Percentiles rank a stretch among this genome's conserved stretches.
Conservation (phyloP, 139 green algal species). For the Chlamydomonas applanata region DNA sequence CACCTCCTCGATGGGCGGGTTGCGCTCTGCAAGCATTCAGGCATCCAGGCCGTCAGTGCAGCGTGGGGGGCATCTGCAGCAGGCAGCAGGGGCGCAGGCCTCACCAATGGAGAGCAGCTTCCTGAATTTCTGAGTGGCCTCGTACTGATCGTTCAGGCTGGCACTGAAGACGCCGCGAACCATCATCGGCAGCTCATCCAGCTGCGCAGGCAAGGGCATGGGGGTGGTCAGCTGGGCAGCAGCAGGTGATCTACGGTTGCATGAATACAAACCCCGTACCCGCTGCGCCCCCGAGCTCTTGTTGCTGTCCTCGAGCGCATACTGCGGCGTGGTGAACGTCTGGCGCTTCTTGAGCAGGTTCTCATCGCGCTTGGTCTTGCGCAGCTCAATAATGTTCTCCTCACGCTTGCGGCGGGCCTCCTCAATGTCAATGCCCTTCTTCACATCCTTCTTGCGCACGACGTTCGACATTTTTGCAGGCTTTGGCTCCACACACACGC, state of each 20-base stretch:
- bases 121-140: conserved; percentile 94
- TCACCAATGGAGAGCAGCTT: conserved; percentile 97
- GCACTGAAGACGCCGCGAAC: conserved; percentile 85
- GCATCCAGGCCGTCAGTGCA: not conserved
- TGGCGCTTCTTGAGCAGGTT: conserved; percentile 96
- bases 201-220: conserved; percentile 42
- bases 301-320: conserved; percentile 48
- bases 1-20: conserved; percentile 98
- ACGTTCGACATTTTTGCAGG: not conserved
- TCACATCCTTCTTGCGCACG: conserved; percentile 39
- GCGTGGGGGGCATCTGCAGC: not conserved
- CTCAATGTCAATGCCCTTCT: conserved; percentile 91
- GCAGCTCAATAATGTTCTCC: conserved; percentile 94
- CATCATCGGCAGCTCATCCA: conserved; percentile 93
- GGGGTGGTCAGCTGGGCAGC: not conserved
- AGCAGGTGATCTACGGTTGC: not conserved
- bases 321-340: conserved; percentile 48
- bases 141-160: conserved; percentile 84
- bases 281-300: conserved; percentile 6
- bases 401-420: conserved; percentile 93
- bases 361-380: conserved; percentile 97
- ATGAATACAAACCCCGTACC: conserved; percentile 2
- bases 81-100: not conserved
- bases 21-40: conserved; percentile 74
- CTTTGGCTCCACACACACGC: not conserved